phyloP scores from a whole-genome alignment of 164 flowering plant species.

The Pachysandra terminalis region DNA sequence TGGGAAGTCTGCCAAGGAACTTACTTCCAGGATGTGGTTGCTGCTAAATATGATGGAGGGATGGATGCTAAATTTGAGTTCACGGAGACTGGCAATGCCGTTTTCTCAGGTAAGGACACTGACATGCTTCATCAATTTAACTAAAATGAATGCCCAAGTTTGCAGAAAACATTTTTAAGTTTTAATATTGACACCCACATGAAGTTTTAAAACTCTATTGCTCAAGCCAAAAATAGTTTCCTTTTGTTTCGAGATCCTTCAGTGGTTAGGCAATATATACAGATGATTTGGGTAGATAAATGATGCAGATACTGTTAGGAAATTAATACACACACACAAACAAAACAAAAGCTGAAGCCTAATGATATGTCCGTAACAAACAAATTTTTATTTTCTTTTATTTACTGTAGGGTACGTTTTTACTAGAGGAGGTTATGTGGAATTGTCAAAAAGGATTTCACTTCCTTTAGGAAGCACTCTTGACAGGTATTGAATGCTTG shows the following conservation, averaged over 20 bases:
- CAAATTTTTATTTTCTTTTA: neutral
- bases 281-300: too few relatives aligned
- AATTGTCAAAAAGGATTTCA: conserved; percentile 70
- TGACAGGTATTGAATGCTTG: conserved; percentile 58
- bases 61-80: conserved; percentile 92
- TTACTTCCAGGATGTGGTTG: conserved; percentile 80
- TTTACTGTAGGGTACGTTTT: conserved; percentile 71
- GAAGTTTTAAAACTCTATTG: too few relatives aligned
- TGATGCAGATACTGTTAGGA: neutral
- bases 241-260: too few relatives aligned
- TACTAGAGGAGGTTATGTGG: conserved; percentile 94
- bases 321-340: too few relatives aligned
- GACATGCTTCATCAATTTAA: neutral
- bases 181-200: too few relatives aligned
- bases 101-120: conserved; percentile 70
- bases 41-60: conserved; percentile 86
- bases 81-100: conserved; percentile 70
- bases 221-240: too few relatives aligned
- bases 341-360: neutral
- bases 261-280: too few relatives aligned
- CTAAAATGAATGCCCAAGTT: neutral
- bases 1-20: conserved; percentile 91
- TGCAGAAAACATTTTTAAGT: too few relatives aligned
- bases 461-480: conserved; percentile 86
- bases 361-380: too few relatives aligned